Conservation (phyloP, 768 basidiomycete species). For the Rhodosporidiobolus odoratus region DNA sequence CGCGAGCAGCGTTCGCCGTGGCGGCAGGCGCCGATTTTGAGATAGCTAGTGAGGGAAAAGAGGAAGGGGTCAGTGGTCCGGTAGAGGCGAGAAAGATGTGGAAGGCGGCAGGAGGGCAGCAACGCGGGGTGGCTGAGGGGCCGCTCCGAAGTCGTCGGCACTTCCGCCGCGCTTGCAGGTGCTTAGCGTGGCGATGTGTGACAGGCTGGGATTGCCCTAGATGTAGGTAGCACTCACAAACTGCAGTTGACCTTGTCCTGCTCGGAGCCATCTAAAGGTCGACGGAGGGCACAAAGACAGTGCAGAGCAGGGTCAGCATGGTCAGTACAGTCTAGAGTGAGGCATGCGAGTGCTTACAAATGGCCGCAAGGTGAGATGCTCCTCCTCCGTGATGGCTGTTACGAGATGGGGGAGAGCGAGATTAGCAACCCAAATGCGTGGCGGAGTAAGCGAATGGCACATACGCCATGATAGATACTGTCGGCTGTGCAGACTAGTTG, state of each 20-base stretch:
- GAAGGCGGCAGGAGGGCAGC: neutral
- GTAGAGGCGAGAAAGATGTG: neutral
- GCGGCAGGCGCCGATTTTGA: constrained; percentile 91
- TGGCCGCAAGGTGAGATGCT: constrained; percentile 33
- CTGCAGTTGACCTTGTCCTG: constrained; percentile 80
- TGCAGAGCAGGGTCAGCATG: neutral
- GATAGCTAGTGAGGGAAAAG: constrained; percentile 6
- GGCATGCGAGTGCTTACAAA: constrained; percentile 24
- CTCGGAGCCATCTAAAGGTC: constrained; percentile 45
- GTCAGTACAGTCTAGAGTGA: neutral
- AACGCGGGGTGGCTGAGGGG: neutral
- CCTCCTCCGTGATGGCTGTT: constrained; percentile 31
- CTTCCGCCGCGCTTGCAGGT: neutral
- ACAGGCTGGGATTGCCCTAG: no score
- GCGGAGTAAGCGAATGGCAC: no score
- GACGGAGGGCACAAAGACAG: neutral
- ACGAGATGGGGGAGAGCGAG: no score
- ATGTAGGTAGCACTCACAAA: constrained; percentile 75
- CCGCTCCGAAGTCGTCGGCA: no score
- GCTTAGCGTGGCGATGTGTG: no score
- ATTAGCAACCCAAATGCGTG: no score
- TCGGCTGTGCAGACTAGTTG: no score
- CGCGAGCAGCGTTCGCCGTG: constrained; percentile 97
- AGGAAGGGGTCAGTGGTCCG: neutral
- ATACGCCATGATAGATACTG: constrained; percentile 22